A percentile compares a stretch with the other conserved stretches of the same genome.
These are phyloP conservation scores for Pseudogymnoascus sp. DNA, from an alignment of 2,329 filamentous ascomycete species.

Conservation along the genomic window DNA sequence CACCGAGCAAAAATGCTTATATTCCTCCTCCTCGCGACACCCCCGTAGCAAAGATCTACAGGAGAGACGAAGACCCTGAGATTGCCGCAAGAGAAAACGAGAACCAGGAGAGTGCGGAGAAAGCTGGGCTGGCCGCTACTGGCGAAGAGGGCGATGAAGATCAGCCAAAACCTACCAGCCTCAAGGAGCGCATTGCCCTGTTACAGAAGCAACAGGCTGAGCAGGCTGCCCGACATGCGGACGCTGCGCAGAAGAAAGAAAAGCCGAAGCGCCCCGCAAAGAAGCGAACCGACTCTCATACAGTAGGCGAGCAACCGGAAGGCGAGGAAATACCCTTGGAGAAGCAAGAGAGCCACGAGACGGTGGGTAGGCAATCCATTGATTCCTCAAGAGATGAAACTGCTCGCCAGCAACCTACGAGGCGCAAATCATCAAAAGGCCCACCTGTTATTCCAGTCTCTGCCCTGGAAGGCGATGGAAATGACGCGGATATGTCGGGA, in stretches of 20 bases:
- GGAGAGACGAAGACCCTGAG: constrained; percentile 78
- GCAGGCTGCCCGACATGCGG: constrained; percentile 73
- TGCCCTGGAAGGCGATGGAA: constrained; percentile 41
- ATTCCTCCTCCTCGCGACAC: constrained; percentile 67
- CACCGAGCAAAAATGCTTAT: constrained; percentile 85
- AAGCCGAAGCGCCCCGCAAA: constrained; percentile 75
- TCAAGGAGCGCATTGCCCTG: constrained; percentile 92
- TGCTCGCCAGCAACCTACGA: constrained; percentile 36
- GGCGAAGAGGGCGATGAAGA: constrained; percentile 55
- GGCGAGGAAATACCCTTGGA: constrained; percentile 34
- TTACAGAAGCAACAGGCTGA: constrained; percentile 92
- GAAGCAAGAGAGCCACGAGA: constrained; percentile 41
- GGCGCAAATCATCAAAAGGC: constrained; percentile 45
- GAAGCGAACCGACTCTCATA: constrained; percentile 48
- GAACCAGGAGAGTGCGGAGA: constrained; percentile 58
- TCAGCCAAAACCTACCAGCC: constrained; percentile 79
- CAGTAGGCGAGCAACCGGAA: constrained; percentile 29
- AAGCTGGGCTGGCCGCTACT: constrained; percentile 49
- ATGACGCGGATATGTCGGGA: constrained; percentile 58
- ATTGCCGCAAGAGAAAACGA: constrained; percentile 58
- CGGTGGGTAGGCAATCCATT: constrained; percentile 40
- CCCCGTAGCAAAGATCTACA: constrained; percentile 67
- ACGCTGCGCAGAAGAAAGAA: constrained; percentile 71
- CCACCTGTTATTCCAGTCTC: constrained; percentile 22
- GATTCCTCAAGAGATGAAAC: constrained; percentile 37